A percentile compares a stretch with the other conserved stretches of the same genome.
These are phyloP conservation scores for Penicillium canariense DNA, from an alignment of 495 filamentous ascomycete species.

Conservation along the genomic window DNA sequence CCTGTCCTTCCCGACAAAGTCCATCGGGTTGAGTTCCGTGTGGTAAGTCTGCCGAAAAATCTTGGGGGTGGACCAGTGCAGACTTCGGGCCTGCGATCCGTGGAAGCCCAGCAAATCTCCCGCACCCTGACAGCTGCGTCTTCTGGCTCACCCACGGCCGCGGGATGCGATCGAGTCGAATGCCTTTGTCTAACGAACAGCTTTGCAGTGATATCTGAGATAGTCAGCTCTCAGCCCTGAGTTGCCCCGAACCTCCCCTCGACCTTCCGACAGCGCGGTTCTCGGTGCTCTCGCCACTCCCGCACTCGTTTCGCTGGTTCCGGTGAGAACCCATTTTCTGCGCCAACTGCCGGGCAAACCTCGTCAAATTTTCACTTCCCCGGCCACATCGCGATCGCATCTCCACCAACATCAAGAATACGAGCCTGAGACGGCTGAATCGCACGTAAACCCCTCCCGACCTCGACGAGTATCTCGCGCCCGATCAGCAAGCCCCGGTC, in stretches of 20 bases:
- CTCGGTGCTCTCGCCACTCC: conserved; percentile 12
- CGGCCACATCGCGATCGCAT: conserved; percentile 1
- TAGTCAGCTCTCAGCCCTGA: background rate
- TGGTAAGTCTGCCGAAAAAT: conserved; percentile 1
- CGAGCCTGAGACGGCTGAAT: background rate
- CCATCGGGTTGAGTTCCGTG: too few relatives aligned
- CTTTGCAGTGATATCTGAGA: background rate
- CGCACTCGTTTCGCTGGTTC: conserved; percentile 12
- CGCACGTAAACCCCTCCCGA: background rate
- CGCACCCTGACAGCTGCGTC: conserved; percentile 38
- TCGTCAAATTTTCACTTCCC: conserved; percentile 3
- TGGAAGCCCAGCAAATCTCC: conserved; percentile 41
- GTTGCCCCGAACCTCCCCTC: background rate
- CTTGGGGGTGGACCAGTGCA: conserved; percentile 13
- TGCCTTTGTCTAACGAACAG: background rate
- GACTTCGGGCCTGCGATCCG: conserved; percentile 34
- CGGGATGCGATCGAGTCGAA: background rate
- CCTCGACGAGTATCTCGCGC: background rate
- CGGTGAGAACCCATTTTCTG: background rate
- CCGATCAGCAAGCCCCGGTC: background rate
- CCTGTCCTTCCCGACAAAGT: background rate
- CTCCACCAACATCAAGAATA: background rate
- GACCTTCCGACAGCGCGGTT: conserved; percentile 4
- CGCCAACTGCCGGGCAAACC: too few relatives aligned
- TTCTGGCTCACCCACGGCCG: conserved; percentile 29